Percentiles rank a stretch among this genome's conserved stretches.
These are phyloP conservation scores for Lentithecium fluviatile DNA, from an alignment of 495 filamentous ascomycete genomes.

Conservation along the genomic window DNA sequence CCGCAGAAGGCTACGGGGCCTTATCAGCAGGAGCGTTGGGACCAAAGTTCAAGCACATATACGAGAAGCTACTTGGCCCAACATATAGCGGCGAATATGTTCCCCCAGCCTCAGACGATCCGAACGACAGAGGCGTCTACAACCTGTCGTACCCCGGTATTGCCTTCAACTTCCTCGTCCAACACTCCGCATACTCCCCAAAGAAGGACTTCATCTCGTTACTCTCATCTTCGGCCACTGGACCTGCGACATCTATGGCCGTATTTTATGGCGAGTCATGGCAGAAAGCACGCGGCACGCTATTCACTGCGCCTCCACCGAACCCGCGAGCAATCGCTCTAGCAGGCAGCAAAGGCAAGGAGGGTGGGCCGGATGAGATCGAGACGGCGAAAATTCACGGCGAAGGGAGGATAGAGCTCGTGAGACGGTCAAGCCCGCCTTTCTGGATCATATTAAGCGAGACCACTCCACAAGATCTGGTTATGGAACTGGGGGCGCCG, in stretches of 20 bases:
- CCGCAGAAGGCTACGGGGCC: slow-evolving; percentile 45
- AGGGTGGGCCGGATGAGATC: slow-evolving; percentile 72
- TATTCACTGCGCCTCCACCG: slow-evolving; percentile 72
- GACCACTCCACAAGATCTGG: slow-evolving; percentile 85
- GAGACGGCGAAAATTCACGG: slow-evolving; percentile 56
- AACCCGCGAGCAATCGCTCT: slow-evolving; percentile 61
- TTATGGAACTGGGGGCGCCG: slow-evolving; percentile 88
- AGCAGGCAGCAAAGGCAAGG: slow-evolving; percentile 57
- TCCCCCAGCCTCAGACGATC: slow-evolving; percentile 53
- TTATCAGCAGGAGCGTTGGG: slow-evolving; percentile 51
- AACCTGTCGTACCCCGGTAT: slow-evolving; percentile 91
- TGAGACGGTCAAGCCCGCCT: slow-evolving; percentile 57
- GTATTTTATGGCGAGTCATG: slow-evolving; percentile 87
- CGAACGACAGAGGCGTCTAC: slow-evolving; percentile 61
- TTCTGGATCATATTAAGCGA: slow-evolving; percentile 72
- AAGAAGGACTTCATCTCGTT: slow-evolving; percentile 82
- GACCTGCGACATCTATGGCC: slow-evolving; percentile 76
- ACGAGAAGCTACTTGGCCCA: slow-evolving; percentile 84
- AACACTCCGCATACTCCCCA: slow-evolving; percentile 71
- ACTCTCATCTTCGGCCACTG: slow-evolving; percentile 73
- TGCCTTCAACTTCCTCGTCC: slow-evolving; percentile 84
- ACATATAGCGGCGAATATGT: slow-evolving; percentile 92
- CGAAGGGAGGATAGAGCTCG: slow-evolving; percentile 68
- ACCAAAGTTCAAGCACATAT: slow-evolving; percentile 86
- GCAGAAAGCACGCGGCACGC: slow-evolving; percentile 69